Percentiles rank a stretch among this genome's conserved stretches.
Conservation (phyloP, 2,329 filamentous ascomycete genomes). For the Ramichloridium luteum region DNA sequence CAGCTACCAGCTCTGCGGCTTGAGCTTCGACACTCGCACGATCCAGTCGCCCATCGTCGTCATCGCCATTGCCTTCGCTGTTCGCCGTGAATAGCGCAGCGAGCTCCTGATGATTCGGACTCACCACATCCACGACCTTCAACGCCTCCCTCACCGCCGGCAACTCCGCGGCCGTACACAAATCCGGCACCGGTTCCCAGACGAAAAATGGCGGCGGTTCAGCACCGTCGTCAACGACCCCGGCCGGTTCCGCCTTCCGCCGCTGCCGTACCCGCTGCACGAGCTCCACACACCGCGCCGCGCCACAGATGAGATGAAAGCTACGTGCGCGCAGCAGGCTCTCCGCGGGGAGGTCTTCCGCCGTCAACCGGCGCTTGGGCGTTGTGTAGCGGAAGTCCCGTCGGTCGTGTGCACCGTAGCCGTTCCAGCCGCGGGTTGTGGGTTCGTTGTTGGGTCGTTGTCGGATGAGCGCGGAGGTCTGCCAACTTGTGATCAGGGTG, state of each 20-base stretch:
- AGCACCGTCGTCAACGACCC: constrained; percentile 16
- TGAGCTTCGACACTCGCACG: too few relatives aligned
- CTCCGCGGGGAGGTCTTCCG: constrained; percentile 52
- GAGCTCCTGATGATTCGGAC: constrained; percentile 83
- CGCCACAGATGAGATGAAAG: constrained; percentile 81
- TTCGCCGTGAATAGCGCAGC: constrained; percentile 78
- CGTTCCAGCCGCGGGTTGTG: constrained; percentile 89
- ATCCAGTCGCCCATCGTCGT: constrained; percentile 29
- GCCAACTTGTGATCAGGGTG: constrained; percentile 57
- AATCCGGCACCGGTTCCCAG: constrained; percentile 91
- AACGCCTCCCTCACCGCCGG: constrained; percentile 42
- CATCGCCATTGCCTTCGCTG: too few relatives aligned
- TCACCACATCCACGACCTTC: constrained; percentile 46
- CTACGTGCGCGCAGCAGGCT: constrained; percentile 62
- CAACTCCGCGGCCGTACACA: constrained; percentile 58
- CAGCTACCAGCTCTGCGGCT: too few relatives aligned
- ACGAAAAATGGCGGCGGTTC: constrained; percentile 53
- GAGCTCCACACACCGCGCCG: constrained; percentile 64
- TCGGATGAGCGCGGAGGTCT: constrained; percentile 60
- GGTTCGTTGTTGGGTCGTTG: constrained; percentile 47
- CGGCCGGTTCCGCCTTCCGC: constrained; percentile 29
- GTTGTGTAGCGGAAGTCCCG: constrained; percentile 71
- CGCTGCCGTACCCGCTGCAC: constrained; percentile 48
- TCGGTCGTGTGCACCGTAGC: constrained; percentile 51
- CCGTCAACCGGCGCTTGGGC: constrained; percentile 69